Conservation (phyloP, 352 stramenopile species). For the Phytopythium montanum region DNA sequence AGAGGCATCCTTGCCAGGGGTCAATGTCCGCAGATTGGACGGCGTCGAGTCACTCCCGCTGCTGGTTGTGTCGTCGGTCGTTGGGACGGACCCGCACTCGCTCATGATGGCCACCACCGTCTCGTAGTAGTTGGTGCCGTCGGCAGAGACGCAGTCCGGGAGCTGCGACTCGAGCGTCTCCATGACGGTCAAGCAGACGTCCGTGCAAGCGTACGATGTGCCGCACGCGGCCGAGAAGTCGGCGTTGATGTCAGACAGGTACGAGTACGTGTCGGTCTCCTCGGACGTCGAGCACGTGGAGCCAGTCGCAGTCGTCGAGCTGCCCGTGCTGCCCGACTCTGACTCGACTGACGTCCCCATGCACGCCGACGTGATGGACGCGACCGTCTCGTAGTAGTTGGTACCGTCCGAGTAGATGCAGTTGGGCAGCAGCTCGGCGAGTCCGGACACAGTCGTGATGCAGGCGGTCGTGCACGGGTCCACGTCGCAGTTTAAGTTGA, state of each 20-base stretch:
- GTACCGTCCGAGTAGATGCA: slow-evolving; percentile 3
- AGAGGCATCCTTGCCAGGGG: too few species aligned
- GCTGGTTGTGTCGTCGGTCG: background rate
- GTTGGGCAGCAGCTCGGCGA: background rate
- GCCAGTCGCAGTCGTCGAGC: background rate
- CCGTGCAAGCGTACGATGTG: background rate
- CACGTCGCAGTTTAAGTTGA: background rate
- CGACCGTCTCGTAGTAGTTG: slow-evolving; percentile 3
- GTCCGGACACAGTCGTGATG: background rate
- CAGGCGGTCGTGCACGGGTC: background rate
- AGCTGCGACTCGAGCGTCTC: background rate
- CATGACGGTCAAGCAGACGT: background rate
- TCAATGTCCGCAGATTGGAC: background rate
- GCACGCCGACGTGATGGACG: background rate
- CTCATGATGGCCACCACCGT: background rate
- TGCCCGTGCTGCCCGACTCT: background rate
- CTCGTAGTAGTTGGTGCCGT: slow-evolving; percentile 7
- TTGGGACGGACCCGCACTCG: background rate
- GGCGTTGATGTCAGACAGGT: background rate
- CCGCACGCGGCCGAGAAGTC: background rate
- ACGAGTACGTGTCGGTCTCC: background rate
- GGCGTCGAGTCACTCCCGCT: background rate
- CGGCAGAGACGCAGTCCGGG: background rate
- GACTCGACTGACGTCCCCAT: background rate
- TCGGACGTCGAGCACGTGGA: background rate